Evolutionary conservation across 2,329 filamentous ascomycete species (phyloP).

Genomic region (Tricladium varicosporioides): DNA sequence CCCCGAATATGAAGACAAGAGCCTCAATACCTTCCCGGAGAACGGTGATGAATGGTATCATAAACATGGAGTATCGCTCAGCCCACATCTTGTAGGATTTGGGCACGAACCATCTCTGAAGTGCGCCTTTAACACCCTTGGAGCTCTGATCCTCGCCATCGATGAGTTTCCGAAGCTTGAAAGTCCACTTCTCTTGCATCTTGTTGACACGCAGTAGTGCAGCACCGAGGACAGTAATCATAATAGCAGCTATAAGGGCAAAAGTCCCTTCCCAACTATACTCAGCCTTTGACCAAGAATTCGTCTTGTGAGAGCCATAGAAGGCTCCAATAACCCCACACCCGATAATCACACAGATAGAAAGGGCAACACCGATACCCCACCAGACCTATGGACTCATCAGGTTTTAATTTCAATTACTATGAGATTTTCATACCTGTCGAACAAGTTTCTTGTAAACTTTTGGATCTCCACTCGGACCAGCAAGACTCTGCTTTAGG

Average conservation of each 20-base stretch:
- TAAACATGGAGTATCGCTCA: conserved; percentile 83
- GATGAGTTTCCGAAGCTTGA: conserved; percentile 72
- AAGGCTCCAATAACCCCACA: conserved; percentile 62
- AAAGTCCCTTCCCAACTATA: conserved; percentile 82
- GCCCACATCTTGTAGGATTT: conserved; percentile 50
- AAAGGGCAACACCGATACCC: conserved; percentile 49
- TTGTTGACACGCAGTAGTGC: conserved; percentile 79
- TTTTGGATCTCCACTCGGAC: conserved; percentile 56
- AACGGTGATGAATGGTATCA: conserved; percentile 85
- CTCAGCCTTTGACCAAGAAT: conserved; percentile 67
- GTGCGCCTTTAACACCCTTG: conserved; percentile 38
- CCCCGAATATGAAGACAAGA: conserved; percentile 82
- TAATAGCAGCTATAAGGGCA: conserved; percentile 68
- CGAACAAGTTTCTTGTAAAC: conserved; percentile 67
- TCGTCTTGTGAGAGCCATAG: conserved; percentile 57
- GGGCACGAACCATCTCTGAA: conserved; percentile 33
- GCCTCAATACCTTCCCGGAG: conserved; percentile 83
- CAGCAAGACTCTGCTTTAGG: conserved; percentile 74
- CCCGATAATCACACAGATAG: conserved; percentile 58
- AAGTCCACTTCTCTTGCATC: conserved; percentile 83
- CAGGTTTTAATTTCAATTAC: neutral
- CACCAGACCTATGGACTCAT: conserved; percentile 51
- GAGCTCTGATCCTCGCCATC: conserved; percentile 47
- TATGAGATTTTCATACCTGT: conserved; percentile 41
- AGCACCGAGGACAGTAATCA: conserved; percentile 79